These are phyloP conservation scores for Trichomonas gallinae DNA, from an alignment of 208 protist species.

Conservation along the genomic window DNA sequence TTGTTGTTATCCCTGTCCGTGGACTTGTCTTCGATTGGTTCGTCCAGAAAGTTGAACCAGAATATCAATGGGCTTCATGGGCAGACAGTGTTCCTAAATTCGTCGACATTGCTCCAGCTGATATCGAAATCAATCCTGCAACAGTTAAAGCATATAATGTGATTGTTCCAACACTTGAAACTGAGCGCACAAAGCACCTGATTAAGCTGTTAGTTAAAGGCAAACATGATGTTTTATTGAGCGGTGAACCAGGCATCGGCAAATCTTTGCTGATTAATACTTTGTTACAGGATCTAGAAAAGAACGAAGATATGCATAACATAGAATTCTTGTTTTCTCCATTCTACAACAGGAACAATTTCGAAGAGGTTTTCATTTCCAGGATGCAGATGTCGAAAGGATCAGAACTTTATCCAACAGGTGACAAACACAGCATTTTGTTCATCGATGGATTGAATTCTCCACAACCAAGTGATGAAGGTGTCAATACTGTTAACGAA, in stretches of 20 bases:
- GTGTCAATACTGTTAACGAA: conserved; percentile 61
- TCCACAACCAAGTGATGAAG: conserved; percentile 64
- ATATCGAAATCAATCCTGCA: conserved; percentile 41
- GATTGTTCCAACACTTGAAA: conserved; percentile 89
- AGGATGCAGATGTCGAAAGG: conserved; percentile 75
- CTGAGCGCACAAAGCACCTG: conserved; percentile 77
- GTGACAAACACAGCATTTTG: conserved; percentile 74
- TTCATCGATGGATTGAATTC: conserved; percentile 84
- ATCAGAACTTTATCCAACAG: conserved; percentile 49
- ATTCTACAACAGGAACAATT: conserved; percentile 70
- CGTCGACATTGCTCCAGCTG: not conserved
- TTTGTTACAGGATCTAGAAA: not conserved
- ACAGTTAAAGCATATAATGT: conserved; percentile 40
- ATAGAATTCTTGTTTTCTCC: conserved; percentile 72
- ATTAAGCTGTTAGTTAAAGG: conserved; percentile 66
- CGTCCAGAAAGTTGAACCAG: not conserved
- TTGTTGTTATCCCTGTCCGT: not conserved
- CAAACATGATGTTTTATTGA: conserved; percentile 70
- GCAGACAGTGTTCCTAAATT: not conserved
- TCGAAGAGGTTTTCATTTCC: conserved; percentile 82
- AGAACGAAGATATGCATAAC: not conserved
- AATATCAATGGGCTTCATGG: not conserved
- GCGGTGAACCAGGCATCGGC: conserved; percentile 85
- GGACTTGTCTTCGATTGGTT: conserved; percentile 23
- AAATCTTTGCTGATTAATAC: conserved; percentile 64